Percentiles rank a stretch among this genome's conserved stretches.
These are phyloP conservation scores for Poronia punctata DNA, from an alignment of 495 filamentous ascomycete genomes.

Conservation along the genomic window DNA sequence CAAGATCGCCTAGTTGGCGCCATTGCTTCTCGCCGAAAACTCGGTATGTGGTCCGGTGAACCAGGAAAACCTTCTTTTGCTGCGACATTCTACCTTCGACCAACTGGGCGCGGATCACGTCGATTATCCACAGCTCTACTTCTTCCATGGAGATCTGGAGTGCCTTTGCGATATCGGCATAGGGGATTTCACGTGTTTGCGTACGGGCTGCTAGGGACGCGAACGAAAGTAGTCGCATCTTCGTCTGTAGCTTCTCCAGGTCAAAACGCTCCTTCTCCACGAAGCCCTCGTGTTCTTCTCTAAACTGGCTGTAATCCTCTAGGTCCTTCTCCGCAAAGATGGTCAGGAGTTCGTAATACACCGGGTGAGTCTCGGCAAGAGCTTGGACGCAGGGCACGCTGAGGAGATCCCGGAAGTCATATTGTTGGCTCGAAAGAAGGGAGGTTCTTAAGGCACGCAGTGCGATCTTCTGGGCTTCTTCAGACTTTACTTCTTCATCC, in stretches of 20 bases:
- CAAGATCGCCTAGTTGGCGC: slow-evolving; percentile 78
- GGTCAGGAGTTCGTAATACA: slow-evolving; percentile 84
- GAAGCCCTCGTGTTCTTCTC: slow-evolving; percentile 72
- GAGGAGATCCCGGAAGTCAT: slow-evolving; percentile 91
- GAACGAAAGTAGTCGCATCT: slow-evolving; percentile 93
- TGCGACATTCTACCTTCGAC: slow-evolving; percentile 93
- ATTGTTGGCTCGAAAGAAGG: slow-evolving; percentile 66
- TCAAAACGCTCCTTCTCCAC: slow-evolving; percentile 65
- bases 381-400: slow-evolving; percentile 79
- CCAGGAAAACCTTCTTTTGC: slow-evolving; percentile 81
- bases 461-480: slow-evolving; percentile 72
- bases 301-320: slow-evolving; percentile 92
- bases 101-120: slow-evolving; percentile 88
- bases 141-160: slow-evolving; percentile 75
- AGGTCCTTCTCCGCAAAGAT: slow-evolving; percentile 89
- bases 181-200: slow-evolving; percentile 75
- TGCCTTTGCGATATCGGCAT: slow-evolving; percentile 70
- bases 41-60: slow-evolving; percentile 89
- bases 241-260: slow-evolving; percentile 59
- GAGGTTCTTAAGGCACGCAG: slow-evolving; percentile 79
- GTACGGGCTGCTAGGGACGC: slow-evolving; percentile 79
- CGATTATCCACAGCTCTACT: slow-evolving; percentile 97
- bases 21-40: slow-evolving; percentile 98
- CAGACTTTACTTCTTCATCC: slow-evolving; percentile 56
- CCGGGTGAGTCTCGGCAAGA: slow-evolving; percentile 71